Evolutionary conservation across 106 monocot species (phyloP).

Genomic region (Cymbidium sinense): DNA sequence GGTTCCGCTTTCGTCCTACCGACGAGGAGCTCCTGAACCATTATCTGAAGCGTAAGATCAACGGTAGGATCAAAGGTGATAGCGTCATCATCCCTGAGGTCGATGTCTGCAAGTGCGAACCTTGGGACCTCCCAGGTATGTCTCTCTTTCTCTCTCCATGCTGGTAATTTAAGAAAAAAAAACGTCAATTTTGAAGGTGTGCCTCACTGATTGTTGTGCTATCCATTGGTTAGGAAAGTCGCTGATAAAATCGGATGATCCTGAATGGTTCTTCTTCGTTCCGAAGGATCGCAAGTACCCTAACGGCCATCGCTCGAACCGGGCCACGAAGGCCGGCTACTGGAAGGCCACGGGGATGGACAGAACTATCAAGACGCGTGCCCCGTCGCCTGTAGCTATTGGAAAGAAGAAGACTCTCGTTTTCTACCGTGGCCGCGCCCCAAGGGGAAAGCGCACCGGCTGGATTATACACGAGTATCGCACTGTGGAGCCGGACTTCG

Average conservation of each 20-base stretch:
- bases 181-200: background rate
- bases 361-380: slow-evolving; percentile 22
- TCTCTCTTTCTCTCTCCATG: background rate
- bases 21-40: slow-evolving; percentile 24
- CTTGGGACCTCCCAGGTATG: slow-evolving; percentile 20
- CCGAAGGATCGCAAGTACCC: slow-evolving; percentile 38
- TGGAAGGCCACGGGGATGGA: slow-evolving; percentile 96
- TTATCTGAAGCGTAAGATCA: slow-evolving; percentile 24
- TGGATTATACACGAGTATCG: slow-evolving; percentile 90
- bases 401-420: slow-evolving; percentile 84
- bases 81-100: slow-evolving; percentile 11
- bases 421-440: slow-evolving; percentile 60
- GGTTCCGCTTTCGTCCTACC: slow-evolving; percentile 23
- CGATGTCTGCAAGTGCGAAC: slow-evolving; percentile 26
- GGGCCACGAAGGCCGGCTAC: slow-evolving; percentile 70
- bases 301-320: slow-evolving; percentile 32
- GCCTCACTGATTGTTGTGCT: too few species aligned
- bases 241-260: slow-evolving; percentile 27
- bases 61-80: slow-evolving; percentile 10
- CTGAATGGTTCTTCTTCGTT: slow-evolving; percentile 44
- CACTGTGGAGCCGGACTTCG: slow-evolving; percentile 33
- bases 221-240: slow-evolving; percentile 15
- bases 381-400: slow-evolving; percentile 9
- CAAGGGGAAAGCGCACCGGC: slow-evolving; percentile 41
- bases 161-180: background rate